Conservation (phyloP, 2,329 filamentous ascomycete genomes). For the Scolecobasidium constrictum region DNA sequence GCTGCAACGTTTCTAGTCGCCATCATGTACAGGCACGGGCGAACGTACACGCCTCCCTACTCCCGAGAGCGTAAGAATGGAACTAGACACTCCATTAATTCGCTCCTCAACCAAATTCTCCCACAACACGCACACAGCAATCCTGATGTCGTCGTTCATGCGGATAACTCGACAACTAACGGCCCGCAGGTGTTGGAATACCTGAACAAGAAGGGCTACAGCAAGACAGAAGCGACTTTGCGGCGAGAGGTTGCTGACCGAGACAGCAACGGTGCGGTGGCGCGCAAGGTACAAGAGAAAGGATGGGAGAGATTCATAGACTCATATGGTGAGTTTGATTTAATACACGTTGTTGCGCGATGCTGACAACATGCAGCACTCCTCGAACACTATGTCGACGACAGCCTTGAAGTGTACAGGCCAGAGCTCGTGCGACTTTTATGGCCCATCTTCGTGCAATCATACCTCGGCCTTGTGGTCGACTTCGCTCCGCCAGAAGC, state of each 20-base stretch:
- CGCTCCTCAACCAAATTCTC: too few species aligned
- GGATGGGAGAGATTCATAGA: conserved; percentile 68
- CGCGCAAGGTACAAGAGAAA: conserved; percentile 49
- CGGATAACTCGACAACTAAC: too few species aligned
- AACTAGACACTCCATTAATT: too few species aligned
- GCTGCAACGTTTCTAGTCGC: too few species aligned
- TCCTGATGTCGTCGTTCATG: too few species aligned
- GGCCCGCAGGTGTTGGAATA: conserved; percentile 85
- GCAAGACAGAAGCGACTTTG: conserved; percentile 82
- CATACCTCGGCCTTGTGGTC: conserved; percentile 68
- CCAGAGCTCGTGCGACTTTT: conserved; percentile 79
- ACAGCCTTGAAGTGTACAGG: conserved; percentile 91
- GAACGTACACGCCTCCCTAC: too few species aligned
- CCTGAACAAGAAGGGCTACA: conserved; percentile 89
- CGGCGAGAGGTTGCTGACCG: conserved; percentile 80
- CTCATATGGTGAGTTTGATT: conserved; percentile 46
- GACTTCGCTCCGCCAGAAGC: conserved; percentile 47
- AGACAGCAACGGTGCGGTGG: conserved; percentile 70
- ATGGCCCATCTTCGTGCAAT: conserved; percentile 93
- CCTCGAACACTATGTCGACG: conserved; percentile 75
- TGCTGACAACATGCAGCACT: conserved; percentile 33
- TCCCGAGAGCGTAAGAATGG: too few species aligned
- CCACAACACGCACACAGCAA: too few species aligned
- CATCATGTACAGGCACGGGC: too few species aligned
- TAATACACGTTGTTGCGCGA: too few species aligned